Evolutionary conservation across 441 rosid species (phyloP), one percentile per base, ranked within the genome.

Genomic region (Brassica hybrid): DNA sequence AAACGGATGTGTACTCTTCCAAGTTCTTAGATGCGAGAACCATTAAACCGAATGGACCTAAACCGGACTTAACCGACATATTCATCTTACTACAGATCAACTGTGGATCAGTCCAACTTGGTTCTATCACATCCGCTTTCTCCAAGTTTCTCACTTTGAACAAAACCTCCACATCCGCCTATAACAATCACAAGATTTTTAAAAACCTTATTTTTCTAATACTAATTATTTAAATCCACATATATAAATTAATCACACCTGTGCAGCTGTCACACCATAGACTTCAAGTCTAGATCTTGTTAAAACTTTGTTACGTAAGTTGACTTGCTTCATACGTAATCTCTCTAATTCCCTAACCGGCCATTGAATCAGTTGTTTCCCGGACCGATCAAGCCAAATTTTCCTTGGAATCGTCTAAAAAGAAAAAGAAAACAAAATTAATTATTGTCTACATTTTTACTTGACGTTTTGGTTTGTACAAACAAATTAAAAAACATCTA

Each of bases 351-450:
- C 94, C n/a, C 59, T 60, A 21, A 93, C 62, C 3, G 93, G 96
- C 93, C 91, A 88, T 67, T 89, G 94, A 12, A 91, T 63, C 64
- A 89, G 76, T 63, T 89, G 96, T 57, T 86, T 88, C 5, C 90
- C 85, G 5, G 88, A 82, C 68, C 81, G 82, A 58, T 83, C 84
- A 2, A 89, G 82, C 94, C 89, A 87, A 10, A 87, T 17, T 13
- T 34, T 65, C 76, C 96, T 87, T 7, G 97, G 96, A 80, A 89
- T 65, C 17, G 85, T 90, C 94, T 89, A 74, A 72, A 65, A 66
- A 1, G 1, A 62, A 43, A 0, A 19, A 63, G 36, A 41, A 25
- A 57, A 9, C 43, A 9, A 36, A 36, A 36, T 36, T 9, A 8
- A 8, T 36, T 36, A 30, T 5, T 30, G 34, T 36, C 43, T 7